Base-by-base conservation (phyloP, 805 yeast genomes). In the Cyberlindnera subsufficiens region DNA sequence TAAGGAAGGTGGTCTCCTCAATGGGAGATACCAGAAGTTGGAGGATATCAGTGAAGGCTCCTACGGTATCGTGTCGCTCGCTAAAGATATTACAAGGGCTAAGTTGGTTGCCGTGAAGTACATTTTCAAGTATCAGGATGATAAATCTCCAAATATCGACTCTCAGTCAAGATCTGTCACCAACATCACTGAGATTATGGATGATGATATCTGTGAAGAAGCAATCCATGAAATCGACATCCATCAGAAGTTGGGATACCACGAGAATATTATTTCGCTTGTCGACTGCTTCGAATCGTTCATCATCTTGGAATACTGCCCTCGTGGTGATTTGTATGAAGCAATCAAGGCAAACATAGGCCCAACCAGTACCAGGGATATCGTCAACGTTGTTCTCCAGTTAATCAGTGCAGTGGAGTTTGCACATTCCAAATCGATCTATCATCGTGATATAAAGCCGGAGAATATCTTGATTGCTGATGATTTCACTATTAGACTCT, bases 1-100 rank as follows among this genome's bases (percentile, higher is more conserved):
- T 46, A 68, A 68, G 43, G 70, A 67, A 52, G 74, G 75, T 38
- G 68, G 68, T 16, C 68, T 84, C 36, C 67, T 87, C 43, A 74
- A 80, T 46, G 70, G 70, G 42, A 69, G 85, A 43, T 91, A 88
- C 65, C 66, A 69, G 44, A 82, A 82, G 53, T 71, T 88, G 18
- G 79, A 77, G 44, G 86, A 81, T 57, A 77, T 91, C 45, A 86
- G 90, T 58, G 90, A 87, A 61, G 98, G 98, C 27, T 87, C 97
- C 0, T 91, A 87, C 63, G 98, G 98, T 39, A 75, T 85, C 37
- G 98, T 91, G 8, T 80, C 95, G 2, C 71, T 91, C 20, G 97
- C 96, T 9, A 80, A 79, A 54, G 96, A 91, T 61, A 53, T 63
- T 4, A 51, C 53, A 18, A 70, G 72, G 20, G 64, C 68, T 32